These are phyloP conservation scores for Tolypocladium ophioglossoides DNA, from an alignment of 2,329 filamentous ascomycete genomes.

Conservation along the genomic window DNA sequence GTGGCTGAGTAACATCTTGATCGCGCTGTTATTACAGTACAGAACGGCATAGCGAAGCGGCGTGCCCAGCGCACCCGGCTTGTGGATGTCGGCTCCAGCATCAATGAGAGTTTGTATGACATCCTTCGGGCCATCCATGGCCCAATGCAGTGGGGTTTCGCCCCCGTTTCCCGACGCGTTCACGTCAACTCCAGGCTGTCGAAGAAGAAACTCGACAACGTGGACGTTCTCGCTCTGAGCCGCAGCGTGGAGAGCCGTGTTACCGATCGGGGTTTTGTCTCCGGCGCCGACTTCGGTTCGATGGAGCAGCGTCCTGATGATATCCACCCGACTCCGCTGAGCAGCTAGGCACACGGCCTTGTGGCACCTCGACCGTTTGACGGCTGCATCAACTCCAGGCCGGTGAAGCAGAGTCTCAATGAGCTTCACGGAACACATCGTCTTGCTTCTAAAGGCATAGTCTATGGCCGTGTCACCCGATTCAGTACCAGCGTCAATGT, in stretches of 20 bases:
- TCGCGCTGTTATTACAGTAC: not conserved
- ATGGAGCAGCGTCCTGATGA: not conserved
- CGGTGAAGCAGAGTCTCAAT: not conserved
- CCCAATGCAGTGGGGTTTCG: too few species aligned
- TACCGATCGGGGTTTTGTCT: not conserved
- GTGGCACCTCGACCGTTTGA: not conserved
- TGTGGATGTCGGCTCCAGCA: too few species aligned
- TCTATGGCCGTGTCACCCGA: not conserved
- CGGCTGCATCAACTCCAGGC: not conserved
- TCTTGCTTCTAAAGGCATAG: not conserved
- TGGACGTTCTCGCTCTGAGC: not conserved
- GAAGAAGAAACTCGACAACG: not conserved
- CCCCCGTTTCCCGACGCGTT: not conserved
- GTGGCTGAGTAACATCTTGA: not conserved
- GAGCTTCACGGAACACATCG: not conserved
- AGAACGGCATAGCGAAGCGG: not conserved
- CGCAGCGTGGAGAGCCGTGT: not conserved
- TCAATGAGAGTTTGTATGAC: too few species aligned
- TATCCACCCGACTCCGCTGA: not conserved
- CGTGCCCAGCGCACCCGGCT: not conserved
- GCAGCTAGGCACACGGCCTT: not conserved
- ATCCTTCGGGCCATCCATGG: too few species aligned
- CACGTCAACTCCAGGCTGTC: not conserved
- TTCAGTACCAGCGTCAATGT: not conserved
- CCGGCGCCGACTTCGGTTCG: not conserved